Evolutionary conservation across 495 filamentous ascomycete genomes (phyloP).

Genomic region (Tetracladium setigerum): DNA sequence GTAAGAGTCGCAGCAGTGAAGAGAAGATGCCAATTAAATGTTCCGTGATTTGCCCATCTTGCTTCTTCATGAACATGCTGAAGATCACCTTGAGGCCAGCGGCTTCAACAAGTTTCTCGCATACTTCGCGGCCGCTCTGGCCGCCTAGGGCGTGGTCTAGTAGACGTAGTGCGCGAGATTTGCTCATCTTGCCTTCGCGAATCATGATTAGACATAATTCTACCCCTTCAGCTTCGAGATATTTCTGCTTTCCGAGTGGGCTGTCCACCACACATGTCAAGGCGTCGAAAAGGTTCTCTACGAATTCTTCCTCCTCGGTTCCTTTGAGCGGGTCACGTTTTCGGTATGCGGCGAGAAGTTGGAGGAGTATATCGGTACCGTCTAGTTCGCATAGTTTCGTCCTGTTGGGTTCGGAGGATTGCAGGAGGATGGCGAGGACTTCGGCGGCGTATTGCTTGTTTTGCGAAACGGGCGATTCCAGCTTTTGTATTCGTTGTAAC

Average conservation of each 20-base stretch:
- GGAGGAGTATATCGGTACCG: constrained; percentile 72
- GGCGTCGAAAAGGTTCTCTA: constrained; percentile 86
- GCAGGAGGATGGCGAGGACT: constrained; percentile 77
- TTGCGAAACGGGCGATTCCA: constrained; percentile 57
- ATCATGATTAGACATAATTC: constrained; percentile 91
- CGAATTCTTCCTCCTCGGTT: constrained; percentile 86
- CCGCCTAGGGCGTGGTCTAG: constrained; percentile 78
- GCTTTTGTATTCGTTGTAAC: constrained; percentile 56
- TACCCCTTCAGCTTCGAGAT: constrained; percentile 84
- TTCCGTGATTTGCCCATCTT: constrained; percentile 63
- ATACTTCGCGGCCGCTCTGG: constrained; percentile 45
- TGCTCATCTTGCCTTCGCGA: constrained; percentile 71
- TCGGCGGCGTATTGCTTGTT: constrained; percentile 97
- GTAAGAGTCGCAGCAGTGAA: constrained; percentile 71
- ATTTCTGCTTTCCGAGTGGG: constrained; percentile 65
- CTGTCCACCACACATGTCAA: constrained; percentile 75
- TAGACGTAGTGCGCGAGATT: constrained; percentile 64
- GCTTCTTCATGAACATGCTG: constrained; percentile 83
- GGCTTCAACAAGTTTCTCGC: constrained; percentile 68
- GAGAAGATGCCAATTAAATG: constrained; percentile 88
- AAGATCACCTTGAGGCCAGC: constrained; percentile 83
- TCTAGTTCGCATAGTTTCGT: constrained; percentile 55
- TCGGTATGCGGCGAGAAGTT: constrained; percentile 81
- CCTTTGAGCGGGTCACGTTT: constrained; percentile 81
- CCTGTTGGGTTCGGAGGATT: constrained; percentile 59